Conservation (phyloP, 371 early-diverging fungal species). For the Mortierella sp. region DNA sequence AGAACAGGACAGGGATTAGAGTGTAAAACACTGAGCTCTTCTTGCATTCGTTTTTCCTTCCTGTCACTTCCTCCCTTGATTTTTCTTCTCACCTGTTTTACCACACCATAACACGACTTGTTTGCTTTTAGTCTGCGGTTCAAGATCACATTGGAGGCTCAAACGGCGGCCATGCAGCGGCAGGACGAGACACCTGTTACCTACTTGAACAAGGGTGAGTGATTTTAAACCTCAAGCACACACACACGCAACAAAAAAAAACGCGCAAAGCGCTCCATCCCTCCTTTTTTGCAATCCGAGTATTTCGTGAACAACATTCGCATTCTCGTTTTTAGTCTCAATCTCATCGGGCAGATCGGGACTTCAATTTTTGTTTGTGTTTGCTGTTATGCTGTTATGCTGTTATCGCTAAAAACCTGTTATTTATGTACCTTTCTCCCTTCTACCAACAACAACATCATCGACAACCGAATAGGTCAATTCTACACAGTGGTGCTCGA, state of each 20-base stretch:
- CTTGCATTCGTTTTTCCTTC: background rate
- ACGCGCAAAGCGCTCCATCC: background rate
- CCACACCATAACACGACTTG: background rate
- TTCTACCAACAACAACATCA: background rate
- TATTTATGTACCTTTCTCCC: background rate
- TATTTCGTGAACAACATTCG: background rate
- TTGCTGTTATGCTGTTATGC: background rate
- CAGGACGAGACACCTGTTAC: constrained; percentile 68
- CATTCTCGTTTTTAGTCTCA: background rate
- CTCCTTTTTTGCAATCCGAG: background rate
- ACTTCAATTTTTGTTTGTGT: background rate
- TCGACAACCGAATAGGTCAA: constrained; percentile 59
- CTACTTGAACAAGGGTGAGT: constrained; percentile 73
- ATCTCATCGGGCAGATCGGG: constrained; percentile 19
- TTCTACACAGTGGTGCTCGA: constrained; percentile 65
- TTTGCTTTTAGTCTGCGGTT: constrained; percentile 44
- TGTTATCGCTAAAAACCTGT: background rate
- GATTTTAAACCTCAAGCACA: background rate
- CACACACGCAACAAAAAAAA: background rate
- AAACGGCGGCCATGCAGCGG: constrained; percentile 70
- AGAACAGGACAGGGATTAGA: background rate
- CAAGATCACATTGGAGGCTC: constrained; percentile 59
- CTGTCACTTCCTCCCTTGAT: background rate
- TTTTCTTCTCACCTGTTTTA: background rate
- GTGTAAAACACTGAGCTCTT: background rate